Evolutionary conservation across 306 rosid species (phyloP).

Genomic region (Pterocarpus macrocarpus): DNA sequence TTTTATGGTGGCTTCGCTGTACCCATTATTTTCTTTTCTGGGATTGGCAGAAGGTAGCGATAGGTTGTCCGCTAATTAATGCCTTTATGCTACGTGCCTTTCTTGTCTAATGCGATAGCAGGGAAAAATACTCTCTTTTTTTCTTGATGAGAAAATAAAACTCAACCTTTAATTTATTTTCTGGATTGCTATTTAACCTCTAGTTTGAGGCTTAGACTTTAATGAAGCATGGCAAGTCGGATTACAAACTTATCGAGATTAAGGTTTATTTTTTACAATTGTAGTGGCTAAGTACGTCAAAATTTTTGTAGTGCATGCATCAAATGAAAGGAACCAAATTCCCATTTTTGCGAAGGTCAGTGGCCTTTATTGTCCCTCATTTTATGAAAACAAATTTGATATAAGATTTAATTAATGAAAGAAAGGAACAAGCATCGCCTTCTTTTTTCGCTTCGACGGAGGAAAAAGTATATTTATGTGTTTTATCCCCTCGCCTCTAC

Average conservation of each 20-base stretch:
- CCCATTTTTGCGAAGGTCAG: neutral
- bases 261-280: neutral
- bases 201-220: neutral
- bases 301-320: neutral
- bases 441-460: neutral
- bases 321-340: neutral
- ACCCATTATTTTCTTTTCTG: neutral
- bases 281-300: neutral
- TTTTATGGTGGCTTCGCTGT: neutral
- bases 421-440: neutral
- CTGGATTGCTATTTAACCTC: neutral
- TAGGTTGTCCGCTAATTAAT: neutral
- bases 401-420: neutral
- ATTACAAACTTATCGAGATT: neutral
- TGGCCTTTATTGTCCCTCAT: conserved; percentile 3
- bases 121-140: too few relatives aligned
- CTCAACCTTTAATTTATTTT: neutral
- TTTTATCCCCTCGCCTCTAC: neutral
- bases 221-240: neutral
- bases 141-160: neutral
- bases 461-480: conserved; percentile 3
- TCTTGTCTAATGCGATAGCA: neutral
- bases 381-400: neutral
- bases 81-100: neutral
- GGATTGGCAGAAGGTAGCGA: neutral